Evolutionary conservation across 768 basidiomycete genomes (phyloP).

Genomic region (Auricularia sp.): DNA sequence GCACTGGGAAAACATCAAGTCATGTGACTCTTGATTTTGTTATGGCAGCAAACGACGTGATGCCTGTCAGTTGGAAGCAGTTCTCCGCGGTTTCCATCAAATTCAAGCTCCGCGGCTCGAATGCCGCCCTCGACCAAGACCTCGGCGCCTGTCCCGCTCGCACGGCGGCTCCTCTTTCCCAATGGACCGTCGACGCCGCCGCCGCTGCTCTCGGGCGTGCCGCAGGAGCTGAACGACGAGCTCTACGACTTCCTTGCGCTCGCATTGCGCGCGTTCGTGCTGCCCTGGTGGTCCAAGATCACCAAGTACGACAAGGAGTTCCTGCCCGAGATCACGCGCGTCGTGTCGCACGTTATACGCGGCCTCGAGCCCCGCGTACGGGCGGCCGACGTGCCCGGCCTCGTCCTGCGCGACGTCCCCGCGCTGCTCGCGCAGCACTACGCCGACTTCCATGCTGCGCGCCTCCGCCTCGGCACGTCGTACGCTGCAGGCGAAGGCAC

Average conservation of each 20-base stretch:
- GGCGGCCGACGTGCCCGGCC: constrained; percentile 44
- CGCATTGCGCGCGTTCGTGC: constrained; percentile 65
- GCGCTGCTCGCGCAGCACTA: constrained; percentile 65
- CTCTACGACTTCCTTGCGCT: constrained; percentile 76
- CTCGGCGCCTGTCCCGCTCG: constrained; percentile 27
- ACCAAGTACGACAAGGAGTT: constrained; percentile 78
- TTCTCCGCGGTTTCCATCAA: no score
- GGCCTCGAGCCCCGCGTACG: constrained; percentile 49
- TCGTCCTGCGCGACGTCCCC: constrained; percentile 57
- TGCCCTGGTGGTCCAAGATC: constrained; percentile 80
- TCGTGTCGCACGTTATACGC: constrained; percentile 49
- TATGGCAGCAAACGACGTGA: no score
- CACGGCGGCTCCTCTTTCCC: constrained; percentile 59
- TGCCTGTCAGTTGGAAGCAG: no score
- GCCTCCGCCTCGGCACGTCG: constrained; percentile 50
- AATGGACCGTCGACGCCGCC: constrained; percentile 34
- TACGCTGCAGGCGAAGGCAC: constrained; percentile 64
- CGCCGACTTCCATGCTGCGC: constrained; percentile 64
- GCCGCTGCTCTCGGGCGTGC: constrained; percentile 37
- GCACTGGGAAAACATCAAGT: no score
- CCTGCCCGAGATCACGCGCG: constrained; percentile 55
- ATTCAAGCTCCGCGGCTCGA: not conserved
- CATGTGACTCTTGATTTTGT: no score
- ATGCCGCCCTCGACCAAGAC: constrained; percentile 6
- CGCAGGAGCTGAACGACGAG: constrained; percentile 53